Conservation (phyloP, 176 grass and related monocot species). For the Paspalum notatum region DNA sequence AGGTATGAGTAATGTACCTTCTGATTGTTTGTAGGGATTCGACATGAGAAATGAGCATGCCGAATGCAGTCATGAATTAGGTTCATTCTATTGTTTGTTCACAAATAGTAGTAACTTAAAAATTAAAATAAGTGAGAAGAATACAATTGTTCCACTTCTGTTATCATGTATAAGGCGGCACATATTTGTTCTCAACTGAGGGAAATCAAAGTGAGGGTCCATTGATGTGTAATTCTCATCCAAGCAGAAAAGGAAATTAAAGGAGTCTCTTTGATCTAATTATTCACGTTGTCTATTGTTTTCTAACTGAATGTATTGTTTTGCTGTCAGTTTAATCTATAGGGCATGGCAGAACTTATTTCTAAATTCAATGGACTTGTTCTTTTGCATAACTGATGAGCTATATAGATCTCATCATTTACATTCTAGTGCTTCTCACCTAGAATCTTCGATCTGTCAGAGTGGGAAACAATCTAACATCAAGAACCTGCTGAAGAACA, state of each 20-base stretch:
- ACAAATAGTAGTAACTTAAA: slow-evolving; percentile 6
- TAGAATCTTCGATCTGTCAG: slow-evolving; percentile 5
- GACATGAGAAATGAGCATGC: slow-evolving; percentile 7
- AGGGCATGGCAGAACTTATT: background rate
- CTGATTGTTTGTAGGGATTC: slow-evolving; percentile 33
- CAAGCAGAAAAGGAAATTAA: slow-evolving; percentile 4
- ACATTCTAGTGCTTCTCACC: background rate
- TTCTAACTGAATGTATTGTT: background rate
- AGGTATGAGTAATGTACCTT: slow-evolving; percentile 45
- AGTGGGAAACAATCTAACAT: slow-evolving; percentile 1
- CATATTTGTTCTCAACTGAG: slow-evolving; percentile 10
- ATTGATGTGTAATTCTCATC: slow-evolving; percentile 28
- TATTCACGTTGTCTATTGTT: background rate
- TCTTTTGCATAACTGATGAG: background rate
- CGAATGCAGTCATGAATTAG: slow-evolving; percentile 30
- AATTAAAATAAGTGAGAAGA: slow-evolving; percentile 19
- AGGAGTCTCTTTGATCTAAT: slow-evolving; percentile 15
- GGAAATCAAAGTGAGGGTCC: slow-evolving; percentile 21
- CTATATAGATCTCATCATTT: background rate
- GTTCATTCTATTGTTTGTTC: slow-evolving; percentile 43
- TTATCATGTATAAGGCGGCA: background rate
- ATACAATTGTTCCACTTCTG: slow-evolving; percentile 27
- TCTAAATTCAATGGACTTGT: background rate
- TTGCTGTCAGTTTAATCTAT: background rate
- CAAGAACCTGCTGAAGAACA: background rate